Evolutionary conservation across 1,284 basidiomycete species (phyloP).

Genomic region (Pholiota adiposa): DNA sequence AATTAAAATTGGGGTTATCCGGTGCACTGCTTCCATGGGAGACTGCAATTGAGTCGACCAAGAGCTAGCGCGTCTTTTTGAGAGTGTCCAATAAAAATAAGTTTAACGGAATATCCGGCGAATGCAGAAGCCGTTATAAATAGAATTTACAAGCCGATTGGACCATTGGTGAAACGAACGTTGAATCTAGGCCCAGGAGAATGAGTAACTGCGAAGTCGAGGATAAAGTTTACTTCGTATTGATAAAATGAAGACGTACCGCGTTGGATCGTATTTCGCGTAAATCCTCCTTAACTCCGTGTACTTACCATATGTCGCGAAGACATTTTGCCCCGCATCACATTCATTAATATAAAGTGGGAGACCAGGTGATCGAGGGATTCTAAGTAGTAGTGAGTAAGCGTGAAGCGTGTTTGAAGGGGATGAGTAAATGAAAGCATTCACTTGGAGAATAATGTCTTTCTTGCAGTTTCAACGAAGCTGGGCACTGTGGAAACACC

Average conservation of each 20-base stretch:
- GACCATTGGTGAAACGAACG: conserved; percentile 32
- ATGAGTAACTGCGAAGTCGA: neutral
- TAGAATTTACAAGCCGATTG: conserved; percentile 29
- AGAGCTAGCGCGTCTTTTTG: neutral
- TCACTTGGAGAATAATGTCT: conserved; percentile 29
- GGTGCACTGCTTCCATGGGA: neutral
- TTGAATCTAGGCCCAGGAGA: conserved; percentile 27
- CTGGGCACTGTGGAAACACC: conserved; percentile 25
- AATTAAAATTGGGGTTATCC: neutral
- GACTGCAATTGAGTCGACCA: neutral
- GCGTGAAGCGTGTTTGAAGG: neutral
- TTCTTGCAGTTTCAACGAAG: conserved; percentile 24
- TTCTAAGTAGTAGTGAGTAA: conserved; percentile 22
- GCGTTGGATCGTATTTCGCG: conserved; percentile 43
- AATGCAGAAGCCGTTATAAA: no score
- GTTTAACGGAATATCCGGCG: no score
- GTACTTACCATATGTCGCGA: conserved; percentile 39
- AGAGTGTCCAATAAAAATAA: neutral
- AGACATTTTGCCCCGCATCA: conserved; percentile 39
- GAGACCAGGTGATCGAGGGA: conserved; percentile 35
- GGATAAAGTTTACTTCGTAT: neutral
- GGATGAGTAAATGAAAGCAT: conserved; percentile 6
- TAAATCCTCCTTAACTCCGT: conserved; percentile 38
- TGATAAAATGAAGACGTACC: conserved; percentile 27
- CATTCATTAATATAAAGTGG: conserved; percentile 45